Percentiles rank a stretch among this genome's conserved stretches.
These are phyloP conservation scores for Neonectria coccinea DNA, from an alignment of 2,329 filamentous ascomycete species.

Conservation along the genomic window DNA sequence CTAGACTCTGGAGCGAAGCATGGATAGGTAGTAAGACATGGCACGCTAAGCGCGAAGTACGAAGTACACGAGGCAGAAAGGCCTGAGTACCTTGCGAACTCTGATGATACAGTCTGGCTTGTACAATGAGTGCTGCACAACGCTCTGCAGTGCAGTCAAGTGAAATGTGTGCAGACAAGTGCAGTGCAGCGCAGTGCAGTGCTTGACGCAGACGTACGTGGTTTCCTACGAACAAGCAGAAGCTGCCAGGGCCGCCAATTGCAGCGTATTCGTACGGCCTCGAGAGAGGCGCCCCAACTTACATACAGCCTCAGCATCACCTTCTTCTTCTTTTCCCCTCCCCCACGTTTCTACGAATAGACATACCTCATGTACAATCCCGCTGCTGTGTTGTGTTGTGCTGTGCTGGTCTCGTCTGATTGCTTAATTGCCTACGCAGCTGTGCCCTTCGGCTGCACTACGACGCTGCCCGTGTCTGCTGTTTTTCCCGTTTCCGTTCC, in stretches of 20 bases:
- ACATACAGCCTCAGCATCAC: no score
- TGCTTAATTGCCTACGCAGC: not conserved
- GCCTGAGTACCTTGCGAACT: no score
- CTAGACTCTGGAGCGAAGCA: not conserved
- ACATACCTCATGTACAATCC: not conserved
- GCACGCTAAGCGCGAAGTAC: not conserved
- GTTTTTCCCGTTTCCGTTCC: not conserved
- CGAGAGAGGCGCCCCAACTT: no score
- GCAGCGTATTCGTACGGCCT: not conserved
- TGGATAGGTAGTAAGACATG: not conserved
- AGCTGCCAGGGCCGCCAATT: conserved; percentile 6
- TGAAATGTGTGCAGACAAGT: not conserved
- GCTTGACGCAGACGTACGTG: conserved; percentile 34
- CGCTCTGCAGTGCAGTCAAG: conserved; percentile 1
- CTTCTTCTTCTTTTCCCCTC: no score
- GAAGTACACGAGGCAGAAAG: not conserved
- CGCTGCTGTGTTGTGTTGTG: conserved; percentile 10
- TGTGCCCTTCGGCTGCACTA: not conserved
- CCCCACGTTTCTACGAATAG: no score
- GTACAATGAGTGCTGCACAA: conserved; percentile 1
- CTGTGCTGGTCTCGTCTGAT: conserved; percentile 1
- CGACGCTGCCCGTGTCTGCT: not conserved
- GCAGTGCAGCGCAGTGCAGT: conserved; percentile 1
- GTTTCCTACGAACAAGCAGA: conserved; percentile 28
- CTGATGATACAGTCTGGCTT: no score